Percentiles rank a stretch among this genome's conserved stretches.
Evolutionary conservation across 257 asterid genomes (phyloP).

Genomic region (Solanum piurae): DNA sequence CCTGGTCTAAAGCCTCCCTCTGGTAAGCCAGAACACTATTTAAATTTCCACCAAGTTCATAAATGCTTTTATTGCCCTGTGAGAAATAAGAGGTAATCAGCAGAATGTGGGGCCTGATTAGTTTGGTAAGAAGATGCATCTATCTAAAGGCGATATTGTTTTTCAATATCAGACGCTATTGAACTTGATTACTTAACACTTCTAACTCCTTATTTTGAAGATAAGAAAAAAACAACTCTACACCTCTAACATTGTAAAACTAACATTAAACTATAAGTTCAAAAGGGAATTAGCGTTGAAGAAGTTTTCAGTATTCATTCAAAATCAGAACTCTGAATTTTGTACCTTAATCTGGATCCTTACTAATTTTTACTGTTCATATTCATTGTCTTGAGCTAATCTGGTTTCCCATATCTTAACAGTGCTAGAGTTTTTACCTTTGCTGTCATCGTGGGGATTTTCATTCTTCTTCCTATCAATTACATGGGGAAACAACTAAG

Average conservation of each 20-base stretch:
- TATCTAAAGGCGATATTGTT: background rate
- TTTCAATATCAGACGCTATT: background rate
- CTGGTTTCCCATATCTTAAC: conserved; percentile 1
- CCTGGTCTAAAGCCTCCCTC: background rate
- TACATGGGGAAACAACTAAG: conserved; percentile 79
- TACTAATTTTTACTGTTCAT: background rate
- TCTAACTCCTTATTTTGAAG: background rate
- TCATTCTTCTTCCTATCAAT: conserved; percentile 88
- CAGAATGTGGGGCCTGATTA: background rate
- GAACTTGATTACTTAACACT: background rate
- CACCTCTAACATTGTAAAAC: background rate
- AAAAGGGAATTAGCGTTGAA: background rate
- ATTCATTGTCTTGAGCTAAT: conserved; percentile 7
- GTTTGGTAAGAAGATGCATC: background rate
- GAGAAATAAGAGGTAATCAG: background rate
- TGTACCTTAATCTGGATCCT: background rate
- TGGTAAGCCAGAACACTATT: background rate
- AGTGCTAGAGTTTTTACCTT: conserved; percentile 74
- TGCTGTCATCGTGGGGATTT: conserved; percentile 64
- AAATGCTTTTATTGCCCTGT: background rate
- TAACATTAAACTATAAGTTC: background rate
- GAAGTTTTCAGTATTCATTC: background rate
- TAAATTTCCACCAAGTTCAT: background rate
- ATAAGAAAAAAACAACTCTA: background rate
- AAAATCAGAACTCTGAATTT: background rate